phyloP scores from a whole-genome alignment of 805 yeast species.

The Candida verbasci region DNA sequence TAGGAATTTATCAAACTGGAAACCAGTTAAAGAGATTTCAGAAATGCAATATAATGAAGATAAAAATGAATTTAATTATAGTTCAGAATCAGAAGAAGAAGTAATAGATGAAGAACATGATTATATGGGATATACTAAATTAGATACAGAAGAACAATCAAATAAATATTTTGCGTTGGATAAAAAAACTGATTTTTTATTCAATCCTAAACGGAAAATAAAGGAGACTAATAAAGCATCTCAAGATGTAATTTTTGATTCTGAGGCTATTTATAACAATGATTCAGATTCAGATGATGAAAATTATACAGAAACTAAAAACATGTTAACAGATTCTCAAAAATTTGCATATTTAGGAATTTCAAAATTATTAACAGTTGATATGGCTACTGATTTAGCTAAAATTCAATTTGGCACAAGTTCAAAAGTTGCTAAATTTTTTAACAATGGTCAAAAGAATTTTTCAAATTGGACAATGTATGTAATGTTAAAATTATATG shows the following conservation, averaged over 20 bases:
- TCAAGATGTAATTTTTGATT: constrained; percentile 9
- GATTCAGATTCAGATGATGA: constrained; percentile 43
- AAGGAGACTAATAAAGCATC: constrained; percentile 20
- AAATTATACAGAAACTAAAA: constrained; percentile 75
- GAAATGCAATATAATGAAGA: constrained; percentile 76
- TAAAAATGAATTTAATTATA: constrained; percentile 59
- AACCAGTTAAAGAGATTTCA: constrained; percentile 79
- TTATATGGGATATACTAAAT: constrained; percentile 74
- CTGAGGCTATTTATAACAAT: constrained; percentile 10
- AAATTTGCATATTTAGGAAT: constrained; percentile 90
- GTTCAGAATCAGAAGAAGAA: constrained; percentile 16
- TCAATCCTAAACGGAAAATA: constrained; percentile 19
- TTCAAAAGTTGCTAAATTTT: constrained; percentile 50
- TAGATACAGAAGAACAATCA: constrained; percentile 83
- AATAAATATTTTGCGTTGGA: constrained; percentile 56
- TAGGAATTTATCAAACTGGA: constrained; percentile 53
- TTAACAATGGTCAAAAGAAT: constrained; percentile 68
- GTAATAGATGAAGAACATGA: constrained; percentile 36
- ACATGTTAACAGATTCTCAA: constrained; percentile 76
- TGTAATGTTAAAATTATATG: constrained; percentile 66
- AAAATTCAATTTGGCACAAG: constrained; percentile 48
- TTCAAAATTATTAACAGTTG: constrained; percentile 67
- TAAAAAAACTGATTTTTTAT: constrained; percentile 49
- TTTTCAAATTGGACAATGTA: constrained; percentile 81
- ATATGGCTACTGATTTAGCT: constrained; percentile 80